These are phyloP conservation scores for Eurotiales sp. DNA, from an alignment of 2,329 filamentous ascomycete genomes.

Conservation along the genomic window DNA sequence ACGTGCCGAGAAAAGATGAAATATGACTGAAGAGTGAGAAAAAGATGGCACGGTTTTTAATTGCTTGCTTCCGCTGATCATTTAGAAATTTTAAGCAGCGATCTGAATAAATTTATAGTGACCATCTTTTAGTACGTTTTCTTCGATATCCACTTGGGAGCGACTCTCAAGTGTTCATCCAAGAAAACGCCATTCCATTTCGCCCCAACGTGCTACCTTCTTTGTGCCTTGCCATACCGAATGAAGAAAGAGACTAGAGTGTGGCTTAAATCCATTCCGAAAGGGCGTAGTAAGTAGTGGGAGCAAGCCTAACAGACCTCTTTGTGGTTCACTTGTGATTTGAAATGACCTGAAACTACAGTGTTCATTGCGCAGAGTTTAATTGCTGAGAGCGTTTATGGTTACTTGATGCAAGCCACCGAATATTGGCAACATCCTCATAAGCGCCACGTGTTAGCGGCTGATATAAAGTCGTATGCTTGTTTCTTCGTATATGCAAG, in stretches of 20 bases:
- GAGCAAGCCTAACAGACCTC: too few relatives aligned
- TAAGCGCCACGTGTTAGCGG: background rate
- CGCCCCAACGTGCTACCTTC: background rate
- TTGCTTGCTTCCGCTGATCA: background rate
- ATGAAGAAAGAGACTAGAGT: background rate
- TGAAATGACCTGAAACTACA: background rate
- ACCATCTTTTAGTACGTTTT: too few relatives aligned
- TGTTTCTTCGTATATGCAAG: background rate
- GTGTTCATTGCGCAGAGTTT: too few relatives aligned
- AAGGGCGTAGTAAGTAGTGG: too few relatives aligned
- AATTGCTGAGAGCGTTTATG: background rate
- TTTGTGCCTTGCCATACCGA: background rate
- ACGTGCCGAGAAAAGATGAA: background rate
- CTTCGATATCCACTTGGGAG: too few relatives aligned
- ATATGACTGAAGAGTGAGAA: background rate
- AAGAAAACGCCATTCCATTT: background rate
- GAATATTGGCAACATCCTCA: background rate
- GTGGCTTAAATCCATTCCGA: constrained; percentile 1
- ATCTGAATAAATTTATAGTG: background rate
- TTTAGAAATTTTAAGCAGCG: background rate
- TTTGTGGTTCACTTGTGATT: background rate
- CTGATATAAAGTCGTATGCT: background rate
- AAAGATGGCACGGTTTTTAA: background rate
- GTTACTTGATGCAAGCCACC: background rate
- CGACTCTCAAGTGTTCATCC: background rate